Percentiles rank a stretch among this genome's conserved stretches.
Conservation (phyloP, 306 rosid species). For the Sicyos baderoa region DNA sequence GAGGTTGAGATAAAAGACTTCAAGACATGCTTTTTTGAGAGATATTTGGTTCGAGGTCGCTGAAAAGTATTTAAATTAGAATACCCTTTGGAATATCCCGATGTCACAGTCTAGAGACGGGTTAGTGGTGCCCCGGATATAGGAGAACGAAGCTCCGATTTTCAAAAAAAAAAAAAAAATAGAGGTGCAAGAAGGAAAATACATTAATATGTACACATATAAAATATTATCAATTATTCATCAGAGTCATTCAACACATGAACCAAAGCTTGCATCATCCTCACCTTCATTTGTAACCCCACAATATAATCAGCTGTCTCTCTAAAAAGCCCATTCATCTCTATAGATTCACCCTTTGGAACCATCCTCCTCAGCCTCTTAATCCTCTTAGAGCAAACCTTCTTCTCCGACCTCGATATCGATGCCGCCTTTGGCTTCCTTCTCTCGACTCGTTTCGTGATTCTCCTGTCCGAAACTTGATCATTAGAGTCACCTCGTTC, state of each 20-base stretch:
- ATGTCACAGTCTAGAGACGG: too few relatives aligned
- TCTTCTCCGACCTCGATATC: conserved; percentile 26
- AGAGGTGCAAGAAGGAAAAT: not conserved
- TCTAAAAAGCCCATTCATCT: conserved; percentile 68
- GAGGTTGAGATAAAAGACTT: too few relatives aligned
- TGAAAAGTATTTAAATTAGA: too few relatives aligned
- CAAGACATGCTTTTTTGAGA: too few relatives aligned
- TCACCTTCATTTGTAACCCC: conserved; percentile 62
- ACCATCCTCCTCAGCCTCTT: conserved; percentile 54
- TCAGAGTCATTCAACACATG: conserved; percentile 39
- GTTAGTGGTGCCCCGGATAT: too few relatives aligned
- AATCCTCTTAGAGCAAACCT: conserved; percentile 41
- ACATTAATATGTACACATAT: not conserved
- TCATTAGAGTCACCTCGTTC: not conserved
- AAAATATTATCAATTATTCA: not conserved
- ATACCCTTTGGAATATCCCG: too few relatives aligned
- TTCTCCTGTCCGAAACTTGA: not conserved
- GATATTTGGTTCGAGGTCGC: too few relatives aligned
- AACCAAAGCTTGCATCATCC: conserved; percentile 71
- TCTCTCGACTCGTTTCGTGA: not conserved
- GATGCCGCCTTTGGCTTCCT: not conserved
- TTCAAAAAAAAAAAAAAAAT: too few relatives aligned
- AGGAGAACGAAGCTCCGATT: too few relatives aligned
- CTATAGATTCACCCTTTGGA: conserved; percentile 34
- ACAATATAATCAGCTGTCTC: conserved; percentile 74